These are phyloP conservation scores for Gliomastix tumulicola DNA, from an alignment of 2,329 filamentous ascomycete genomes.

Conservation along the genomic window DNA sequence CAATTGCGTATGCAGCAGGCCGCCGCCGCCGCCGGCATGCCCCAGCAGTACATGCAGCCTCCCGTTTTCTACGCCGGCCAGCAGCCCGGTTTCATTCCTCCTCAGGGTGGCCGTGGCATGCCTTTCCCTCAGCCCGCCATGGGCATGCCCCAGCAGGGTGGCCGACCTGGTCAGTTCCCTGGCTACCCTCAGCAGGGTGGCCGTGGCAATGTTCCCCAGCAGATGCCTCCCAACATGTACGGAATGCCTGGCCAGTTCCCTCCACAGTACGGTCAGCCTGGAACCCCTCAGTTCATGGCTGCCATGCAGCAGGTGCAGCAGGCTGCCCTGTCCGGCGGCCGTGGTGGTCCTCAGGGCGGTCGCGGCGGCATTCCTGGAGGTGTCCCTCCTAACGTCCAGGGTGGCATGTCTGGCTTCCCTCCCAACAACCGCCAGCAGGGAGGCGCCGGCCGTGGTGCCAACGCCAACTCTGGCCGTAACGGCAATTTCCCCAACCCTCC, in stretches of 20 bases:
- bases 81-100: slow-evolving; percentile 63
- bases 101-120: slow-evolving; percentile 55
- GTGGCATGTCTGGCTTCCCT: slow-evolving; percentile 49
- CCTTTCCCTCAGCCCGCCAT: slow-evolving; percentile 59
- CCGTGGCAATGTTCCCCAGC: slow-evolving; percentile 79
- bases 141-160: slow-evolving; percentile 66
- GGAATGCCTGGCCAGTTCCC: slow-evolving; percentile 74
- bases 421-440: slow-evolving; percentile 48
- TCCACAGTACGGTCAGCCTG: slow-evolving; percentile 71
- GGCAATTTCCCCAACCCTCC: slow-evolving; percentile 38
- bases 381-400: slow-evolving; percentile 60
- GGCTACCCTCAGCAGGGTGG: slow-evolving; percentile 82
- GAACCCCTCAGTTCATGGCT: slow-evolving; percentile 71
- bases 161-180: slow-evolving; percentile 81
- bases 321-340: slow-evolving; percentile 51
- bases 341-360: slow-evolving; percentile 58
- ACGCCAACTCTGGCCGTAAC: slow-evolving; percentile 31
- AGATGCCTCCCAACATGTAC: slow-evolving; percentile 84
- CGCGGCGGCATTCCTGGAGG: slow-evolving; percentile 69
- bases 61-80: slow-evolving; percentile 88
- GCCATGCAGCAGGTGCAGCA: slow-evolving; percentile 75
- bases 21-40: slow-evolving; percentile 82
- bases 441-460: slow-evolving; percentile 37
- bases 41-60: slow-evolving; percentile 79
- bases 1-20: slow-evolving; percentile 98